Base-by-base conservation (phyloP, 192 early-diverging fungal species). In the Lunasporangiospora selenospora region DNA sequence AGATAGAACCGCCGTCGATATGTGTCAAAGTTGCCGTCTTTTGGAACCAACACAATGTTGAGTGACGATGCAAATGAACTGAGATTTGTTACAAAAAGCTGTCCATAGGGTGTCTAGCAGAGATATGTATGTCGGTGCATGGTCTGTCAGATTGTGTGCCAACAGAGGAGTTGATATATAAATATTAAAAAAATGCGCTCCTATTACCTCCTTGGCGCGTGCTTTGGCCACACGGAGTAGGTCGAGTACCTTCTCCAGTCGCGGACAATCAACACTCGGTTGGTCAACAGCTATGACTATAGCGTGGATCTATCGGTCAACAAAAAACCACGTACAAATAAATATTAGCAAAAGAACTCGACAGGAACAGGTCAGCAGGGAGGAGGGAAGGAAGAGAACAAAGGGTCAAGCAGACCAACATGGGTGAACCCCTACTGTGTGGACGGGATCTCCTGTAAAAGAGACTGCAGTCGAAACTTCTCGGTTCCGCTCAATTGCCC, bases 31-130 rank as follows among this genome's bases (percentile, higher is more conserved):
- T 84, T 80, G 11, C 82, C 82, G 29, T 77, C 62, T 2, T 49
- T 33, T 10, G 82, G 80, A 16, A 84, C 66, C 1, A 81, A 48
- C 3, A 84, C 80, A 55, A 80, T 81, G 52, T 84, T 80, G 34
- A 77, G 76, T 9, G 79, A 70, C 12, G 75, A 81, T 11, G 75
- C 46, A 26, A 83, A 77, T 36, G 76, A 46, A 36, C 75, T 80
- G 26, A 77, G 78, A 46, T 84, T 78, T 0, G 78, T 79, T 5
- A 84, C 56, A 48, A 76, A 58, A 16, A 84, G 79, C 15, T 81
- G 69, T 37, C 82, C 82, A 47, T 58, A 39, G 15, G 62, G 65
- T 29, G 82, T 84, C 82, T 84, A 76, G n/a, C n/a, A n/a, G n/a
- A n/a, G n/a, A n/a, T n/a, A n/a, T n/a, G n/a, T n/a, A n/a, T n/a